phyloP scores from a whole-genome alignment of 1,284 basidiomycete species.

The Bondarzewia mesenterica region DNA sequence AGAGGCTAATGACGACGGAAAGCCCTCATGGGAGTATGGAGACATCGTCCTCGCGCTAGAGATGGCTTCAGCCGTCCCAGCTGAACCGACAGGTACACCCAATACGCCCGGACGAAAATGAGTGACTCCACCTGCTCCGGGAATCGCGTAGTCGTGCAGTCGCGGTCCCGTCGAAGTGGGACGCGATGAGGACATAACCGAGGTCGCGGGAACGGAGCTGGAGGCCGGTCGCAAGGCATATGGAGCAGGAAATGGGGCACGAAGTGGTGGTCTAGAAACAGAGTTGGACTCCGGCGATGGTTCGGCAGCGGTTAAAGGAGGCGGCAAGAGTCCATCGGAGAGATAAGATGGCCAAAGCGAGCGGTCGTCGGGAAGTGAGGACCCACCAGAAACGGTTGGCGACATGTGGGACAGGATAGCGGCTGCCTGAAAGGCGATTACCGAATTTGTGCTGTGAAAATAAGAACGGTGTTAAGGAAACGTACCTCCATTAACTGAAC shows the following conservation, averaged over 20 bases:
- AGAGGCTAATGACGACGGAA: slow-evolving; percentile 12
- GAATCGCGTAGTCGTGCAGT: slow-evolving; percentile 55
- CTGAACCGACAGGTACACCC: slow-evolving; percentile 31
- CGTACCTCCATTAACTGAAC: slow-evolving; percentile 90
- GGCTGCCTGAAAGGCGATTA: slow-evolving; percentile 73
- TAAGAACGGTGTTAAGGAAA: slow-evolving; percentile 7
- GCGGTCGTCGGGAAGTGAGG: slow-evolving; percentile 88
- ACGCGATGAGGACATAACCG: slow-evolving; percentile 17
- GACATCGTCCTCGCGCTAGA: slow-evolving; percentile 8
- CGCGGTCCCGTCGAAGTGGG: slow-evolving; percentile 43
- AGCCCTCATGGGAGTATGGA: slow-evolving; percentile 9
- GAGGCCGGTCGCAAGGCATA: slow-evolving; percentile 23
- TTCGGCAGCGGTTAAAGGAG: slow-evolving; percentile 28
- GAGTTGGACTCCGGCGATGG: slow-evolving; percentile 14
- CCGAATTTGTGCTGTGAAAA: neutral
- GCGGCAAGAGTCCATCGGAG: slow-evolving; percentile 61
- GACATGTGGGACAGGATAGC: slow-evolving; percentile 87
- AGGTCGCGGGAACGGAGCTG: slow-evolving; percentile 32
- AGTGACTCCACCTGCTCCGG: slow-evolving; percentile 33
- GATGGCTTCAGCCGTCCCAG: slow-evolving; percentile 7
- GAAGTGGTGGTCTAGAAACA: neutral
- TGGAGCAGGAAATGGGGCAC: slow-evolving; percentile 1
- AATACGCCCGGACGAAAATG: slow-evolving; percentile 54
- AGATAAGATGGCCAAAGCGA: slow-evolving; percentile 77
- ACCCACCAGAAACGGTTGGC: slow-evolving; percentile 52